Evolutionary conservation across 768 basidiomycete genomes (phyloP), one percentile per base, ranked within the genome.

Genomic region (Glaciozyma martinii): DNA sequence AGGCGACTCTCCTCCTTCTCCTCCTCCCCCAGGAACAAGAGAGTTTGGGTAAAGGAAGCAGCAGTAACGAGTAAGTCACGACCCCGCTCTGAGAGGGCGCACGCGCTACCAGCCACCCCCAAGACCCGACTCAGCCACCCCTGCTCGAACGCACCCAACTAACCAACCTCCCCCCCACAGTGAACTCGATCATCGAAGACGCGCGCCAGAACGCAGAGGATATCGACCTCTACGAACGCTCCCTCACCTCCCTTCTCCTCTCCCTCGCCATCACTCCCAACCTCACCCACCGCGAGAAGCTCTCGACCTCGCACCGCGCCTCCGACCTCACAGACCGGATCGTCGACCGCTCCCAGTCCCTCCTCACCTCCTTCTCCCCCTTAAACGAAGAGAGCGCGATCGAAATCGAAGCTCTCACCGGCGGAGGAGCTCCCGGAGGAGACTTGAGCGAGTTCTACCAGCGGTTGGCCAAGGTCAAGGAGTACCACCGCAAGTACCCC

Each of bases 181-280:
- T 66, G 6, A 59, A 60, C 30, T 92, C 90, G 54, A 80, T 90
- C 73, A 81, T 97, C 75, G 94, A 99, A 78, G 79, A 89, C n/a
- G 89, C 94, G 75, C 85, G 94, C 59, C 91, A 92, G 73, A 88
- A 87, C 18, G 94, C 98, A 78, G 92, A 97, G 78, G 93, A 97
- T 76, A 82, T 91, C 30, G 94, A 99, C 78, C 85, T 88, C 59
- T 88, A 90, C 71, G 88, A 98, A 76, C 82, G 85, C 56, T 90
- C 88, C 15, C 82, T 97, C 23, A 89, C 90, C 62, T 85, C 85
- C 5, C 80, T 95, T 21, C 82, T 98, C 37, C 86, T 89, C 50
- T 61, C 59, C n/a, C 65, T 70, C 56, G 46, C 66, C 23, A 40
- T 13, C 37, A 37, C 56, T 2, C 62, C 68, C 29, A 61, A 52